phyloP scores from a whole-genome alignment of 495 filamentous ascomycete species.

The Aspergillus campestris region DNA sequence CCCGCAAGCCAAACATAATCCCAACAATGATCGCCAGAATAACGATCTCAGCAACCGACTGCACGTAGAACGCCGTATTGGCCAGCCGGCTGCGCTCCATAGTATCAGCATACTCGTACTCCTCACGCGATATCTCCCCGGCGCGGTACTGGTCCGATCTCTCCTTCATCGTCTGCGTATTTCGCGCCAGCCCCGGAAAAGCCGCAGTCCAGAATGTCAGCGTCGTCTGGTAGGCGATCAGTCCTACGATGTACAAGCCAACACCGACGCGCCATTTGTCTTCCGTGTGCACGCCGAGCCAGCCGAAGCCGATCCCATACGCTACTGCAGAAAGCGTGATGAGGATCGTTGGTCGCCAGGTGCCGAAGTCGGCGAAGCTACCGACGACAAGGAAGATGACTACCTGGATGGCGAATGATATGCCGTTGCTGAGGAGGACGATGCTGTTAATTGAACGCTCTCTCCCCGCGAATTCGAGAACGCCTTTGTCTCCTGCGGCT shows the following conservation, averaged over 20 bases:
- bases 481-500: conserved; percentile 41
- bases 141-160: conserved; percentile 44
- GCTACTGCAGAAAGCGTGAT: conserved; percentile 49
- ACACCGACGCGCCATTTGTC: conserved; percentile 48
- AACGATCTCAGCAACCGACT: conserved; percentile 50
- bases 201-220: conserved; percentile 62
- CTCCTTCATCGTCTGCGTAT: conserved; percentile 44
- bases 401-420: conserved; percentile 55
- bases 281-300: conserved; percentile 51
- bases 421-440: conserved; percentile 53
- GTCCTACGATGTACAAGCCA: conserved; percentile 53
- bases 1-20: conserved; percentile 51
- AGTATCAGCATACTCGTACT: conserved; percentile 54
- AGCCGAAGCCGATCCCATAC: conserved; percentile 54
- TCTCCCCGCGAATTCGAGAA: conserved; percentile 43
- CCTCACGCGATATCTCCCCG: conserved; percentile 45
- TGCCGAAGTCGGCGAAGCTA: conserved; percentile 52
- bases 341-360: conserved; percentile 52
- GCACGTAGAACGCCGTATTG: conserved; percentile 55
- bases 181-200: conserved; percentile 53
- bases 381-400: conserved; percentile 52
- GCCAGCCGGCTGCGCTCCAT: conserved; percentile 53
- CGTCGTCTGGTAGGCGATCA: conserved; percentile 59
- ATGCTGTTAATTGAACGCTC: conserved; percentile 51
- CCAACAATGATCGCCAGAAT: conserved; percentile 56